Base-by-base conservation (phyloP, 2,329 filamentous ascomycete genomes). In the Pyrenochaeta sp. region DNA sequence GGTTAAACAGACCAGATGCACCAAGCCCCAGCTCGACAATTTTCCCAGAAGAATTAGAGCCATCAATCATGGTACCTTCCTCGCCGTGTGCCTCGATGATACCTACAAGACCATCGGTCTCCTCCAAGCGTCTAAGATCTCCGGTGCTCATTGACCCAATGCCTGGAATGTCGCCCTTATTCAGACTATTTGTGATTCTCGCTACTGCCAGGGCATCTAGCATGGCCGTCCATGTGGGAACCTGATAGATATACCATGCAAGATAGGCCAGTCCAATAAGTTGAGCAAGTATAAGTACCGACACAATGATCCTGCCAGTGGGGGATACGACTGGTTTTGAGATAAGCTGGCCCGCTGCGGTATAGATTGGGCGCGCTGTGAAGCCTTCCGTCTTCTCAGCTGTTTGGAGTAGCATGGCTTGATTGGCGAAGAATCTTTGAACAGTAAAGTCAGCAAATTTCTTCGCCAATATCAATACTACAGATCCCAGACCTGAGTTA, bases 171-270 rank as follows among this genome's bases (percentile, higher is more conserved):
- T 36, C 21, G 7, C 21, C 45, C n/a, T 45, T 49, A 12, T 51
- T 35, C 10, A 51, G 36, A 35, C 47, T 54, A 7, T 32, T 43
- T 17, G 51, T 36, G 15, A 55, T 58, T 1, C 48, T 37, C 11
- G 55, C 54, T 14, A 57, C 32, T 3, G 57, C 48, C 7, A 57
- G 15, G 7, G 51, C 44, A 29, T 60, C 51, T 18, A 57, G 54
- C 30, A 50, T 21, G 15, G n/a, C 39, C 2, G 56, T 56, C 56
- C 52, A 56, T 3, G 52, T 51, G 7, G 56, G 57, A 10, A 54
- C 51, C 7, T 37, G 23, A 27, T 49, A 49, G 14, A 58, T 58
- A 41, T 58, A 58, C 40, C 42, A 50, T 11, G 36, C 32, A 3
- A 58, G 48, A 36, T 44, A 49, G 11, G 37, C 29, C 9, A 58